Conservation (phyloP, 2,329 filamentous ascomycete species). For the Diaporthe velutina region DNA sequence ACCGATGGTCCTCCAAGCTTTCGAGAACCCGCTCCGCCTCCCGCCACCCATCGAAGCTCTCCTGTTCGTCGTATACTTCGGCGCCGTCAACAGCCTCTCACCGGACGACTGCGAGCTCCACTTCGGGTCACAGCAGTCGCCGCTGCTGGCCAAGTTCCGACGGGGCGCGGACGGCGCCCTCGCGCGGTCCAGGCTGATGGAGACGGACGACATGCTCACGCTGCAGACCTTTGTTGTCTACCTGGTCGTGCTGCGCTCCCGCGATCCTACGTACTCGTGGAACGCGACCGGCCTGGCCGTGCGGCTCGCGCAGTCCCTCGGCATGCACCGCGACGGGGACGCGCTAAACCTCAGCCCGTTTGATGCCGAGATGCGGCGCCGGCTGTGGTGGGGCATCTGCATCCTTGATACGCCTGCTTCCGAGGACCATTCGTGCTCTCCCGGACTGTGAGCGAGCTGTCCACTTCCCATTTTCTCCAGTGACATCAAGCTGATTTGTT, state of each 20-base stretch:
- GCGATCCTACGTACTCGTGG: constrained; percentile 56
- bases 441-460: constrained; percentile 55
- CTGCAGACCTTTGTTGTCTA: constrained; percentile 72
- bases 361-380: constrained; percentile 65
- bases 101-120: constrained; percentile 49
- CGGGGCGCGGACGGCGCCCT: constrained; percentile 68
- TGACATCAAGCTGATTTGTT: not conserved
- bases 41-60: constrained; percentile 56
- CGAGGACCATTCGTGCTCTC: constrained; percentile 28
- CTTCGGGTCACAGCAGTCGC: not conserved
- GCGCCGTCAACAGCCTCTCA: constrained; percentile 50
- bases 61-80: constrained; percentile 55
- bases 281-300: constrained; percentile 59
- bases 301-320: constrained; percentile 59
- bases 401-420: constrained; percentile 55
- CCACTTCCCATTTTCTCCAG: not conserved
- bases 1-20: constrained; percentile 6
- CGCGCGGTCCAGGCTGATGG: constrained; percentile 68
- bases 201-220: constrained; percentile 67
- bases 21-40: constrained; percentile 40
- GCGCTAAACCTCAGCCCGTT: constrained; percentile 64
- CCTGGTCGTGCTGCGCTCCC: constrained; percentile 60
- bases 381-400: constrained; percentile 68
- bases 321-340: constrained; percentile 54
- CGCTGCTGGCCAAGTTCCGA: not conserved